Percentiles rank a stretch among this genome's conserved stretches.
phyloP scores from a whole-genome alignment of 2,329 filamentous ascomycete species.

The Arthrobotrys entomopaga region DNA sequence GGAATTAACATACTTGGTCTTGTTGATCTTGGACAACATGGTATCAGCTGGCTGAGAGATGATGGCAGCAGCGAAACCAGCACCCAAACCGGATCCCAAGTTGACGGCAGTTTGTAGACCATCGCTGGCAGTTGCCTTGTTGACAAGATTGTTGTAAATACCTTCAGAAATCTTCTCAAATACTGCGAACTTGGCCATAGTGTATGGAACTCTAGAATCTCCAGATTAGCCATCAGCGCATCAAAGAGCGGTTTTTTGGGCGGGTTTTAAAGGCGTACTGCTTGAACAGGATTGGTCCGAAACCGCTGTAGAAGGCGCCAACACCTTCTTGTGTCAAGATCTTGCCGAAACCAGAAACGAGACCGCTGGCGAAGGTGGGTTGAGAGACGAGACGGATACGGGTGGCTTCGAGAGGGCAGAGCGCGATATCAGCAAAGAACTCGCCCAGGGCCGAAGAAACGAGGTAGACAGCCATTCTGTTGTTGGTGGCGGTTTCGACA shows the following conservation, averaged over 20 bases:
- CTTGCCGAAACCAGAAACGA: slow-evolving; percentile 82
- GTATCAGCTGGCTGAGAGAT: slow-evolving; percentile 92
- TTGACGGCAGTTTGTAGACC: slow-evolving; percentile 81
- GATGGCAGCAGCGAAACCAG: slow-evolving; percentile 85
- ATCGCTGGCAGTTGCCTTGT: slow-evolving; percentile 76
- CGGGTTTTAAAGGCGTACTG: slow-evolving; percentile 68
- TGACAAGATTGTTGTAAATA: slow-evolving; percentile 72
- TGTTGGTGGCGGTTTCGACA: slow-evolving; percentile 78
- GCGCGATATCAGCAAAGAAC: slow-evolving; percentile 80
- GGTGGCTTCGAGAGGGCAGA: slow-evolving; percentile 91
- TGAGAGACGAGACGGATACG: slow-evolving; percentile 92
- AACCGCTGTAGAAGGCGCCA: slow-evolving; percentile 88
- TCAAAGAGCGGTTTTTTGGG: not conserved
- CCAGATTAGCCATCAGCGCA: slow-evolving; percentile 9
- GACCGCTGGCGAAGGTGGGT: slow-evolving; percentile 83
- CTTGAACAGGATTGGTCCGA: slow-evolving; percentile 87
- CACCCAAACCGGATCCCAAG: slow-evolving; percentile 84
- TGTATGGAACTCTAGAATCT: slow-evolving; percentile 79
- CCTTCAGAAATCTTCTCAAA: slow-evolving; percentile 87
- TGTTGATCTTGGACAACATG: slow-evolving; percentile 97
- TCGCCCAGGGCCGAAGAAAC: slow-evolving; percentile 74
- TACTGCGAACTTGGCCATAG: slow-evolving; percentile 94
- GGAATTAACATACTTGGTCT: slow-evolving; percentile 71
- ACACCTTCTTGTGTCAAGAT: slow-evolving; percentile 84
- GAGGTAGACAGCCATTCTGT: slow-evolving; percentile 84